Conservation (phyloP, 2,329 filamentous ascomycete genomes). For the Microcyclosporella mali region DNA sequence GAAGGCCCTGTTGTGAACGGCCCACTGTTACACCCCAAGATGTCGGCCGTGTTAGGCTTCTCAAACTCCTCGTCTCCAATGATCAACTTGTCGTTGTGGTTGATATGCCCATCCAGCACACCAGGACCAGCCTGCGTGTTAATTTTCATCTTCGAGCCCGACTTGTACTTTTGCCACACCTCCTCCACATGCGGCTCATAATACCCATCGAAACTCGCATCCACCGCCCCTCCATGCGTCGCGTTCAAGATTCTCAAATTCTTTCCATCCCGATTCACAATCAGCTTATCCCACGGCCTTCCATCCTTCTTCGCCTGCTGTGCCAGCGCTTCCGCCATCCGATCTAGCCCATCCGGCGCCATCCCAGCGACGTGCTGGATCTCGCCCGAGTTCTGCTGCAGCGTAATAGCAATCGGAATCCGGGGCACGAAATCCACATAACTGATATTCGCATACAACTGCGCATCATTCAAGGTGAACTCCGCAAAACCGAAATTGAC, state of each 20-base stretch:
- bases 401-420: conserved; percentile 37
- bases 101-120: conserved; percentile 47
- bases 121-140: conserved; percentile 61
- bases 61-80: conserved; percentile 48
- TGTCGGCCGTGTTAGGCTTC: conserved; percentile 56
- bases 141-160: conserved; percentile 44
- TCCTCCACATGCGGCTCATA: conserved; percentile 48
- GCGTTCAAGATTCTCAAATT: conserved; percentile 42
- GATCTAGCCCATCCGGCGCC: conserved; percentile 51
- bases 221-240: conserved; percentile 43
- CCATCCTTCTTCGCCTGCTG: conserved; percentile 53
- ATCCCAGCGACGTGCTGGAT: conserved; percentile 54
- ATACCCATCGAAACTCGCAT: conserved; percentile 48
- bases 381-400: conserved; percentile 34
- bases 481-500: conserved; percentile 44
- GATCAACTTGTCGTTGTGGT: conserved; percentile 34
- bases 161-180: conserved; percentile 48
- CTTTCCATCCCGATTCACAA: conserved; percentile 38
- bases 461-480: conserved; percentile 43
- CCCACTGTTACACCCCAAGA: conserved; percentile 61
- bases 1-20: conserved; percentile 50
- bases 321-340: conserved; percentile 49
- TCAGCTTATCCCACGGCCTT: conserved; percentile 58
- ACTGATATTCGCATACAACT: conserved; percentile 44
- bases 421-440: conserved; percentile 35